Evolutionary conservation across 805 yeast species (phyloP), one percentile per base, ranked within the genome.

Genomic region (Candida ortonii): DNA sequence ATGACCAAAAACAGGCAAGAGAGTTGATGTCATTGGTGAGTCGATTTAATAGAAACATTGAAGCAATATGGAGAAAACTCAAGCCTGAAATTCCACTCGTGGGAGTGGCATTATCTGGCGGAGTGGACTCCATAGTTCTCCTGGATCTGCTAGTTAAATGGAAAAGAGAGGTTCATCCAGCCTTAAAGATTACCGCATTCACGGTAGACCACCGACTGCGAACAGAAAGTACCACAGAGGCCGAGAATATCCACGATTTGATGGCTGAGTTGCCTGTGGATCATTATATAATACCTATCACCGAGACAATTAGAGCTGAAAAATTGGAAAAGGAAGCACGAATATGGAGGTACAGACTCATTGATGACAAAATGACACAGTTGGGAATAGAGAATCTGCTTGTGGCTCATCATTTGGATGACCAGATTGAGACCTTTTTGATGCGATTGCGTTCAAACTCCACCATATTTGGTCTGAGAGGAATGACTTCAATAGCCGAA

Each of bases 111-210:
- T 68, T 84, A 1, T 78, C 87, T 11, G 95, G 95, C 1, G 94
- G 94, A 1, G 87, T 80, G 0, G 94, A 84, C 52, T 84, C 93
- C 1, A 78, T 84, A 77, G 78, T 84, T 10, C 54, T 84, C 27
- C 66, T 83, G 0, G 69, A 70, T 43, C 59, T 82, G 13, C 53
- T 80, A 4, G 39, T 64, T 8, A 37, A 33, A 3, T 41, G 59
- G 29, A 48, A 57, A 6, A 50, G 61, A 2, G 39, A 46, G 1
- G 20, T 39, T 16, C 25, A 28, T 7, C 18, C 22, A 1, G 20
- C 31, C n/a, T 18, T 44, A 2, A 34, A 57, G 15, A 53, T 78
- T 1, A 55, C 57, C 33, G 85, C 87, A 3, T 63, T 81, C 22
- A 80, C 89, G 0, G 71, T 84, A 0, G 82, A 85, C 52, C 94